Percentiles rank a stretch among this genome's conserved stretches.
These are phyloP conservation scores for Phytophthora sojae DNA, from an alignment of 352 stramenopile species.

Conservation along the genomic window DNA sequence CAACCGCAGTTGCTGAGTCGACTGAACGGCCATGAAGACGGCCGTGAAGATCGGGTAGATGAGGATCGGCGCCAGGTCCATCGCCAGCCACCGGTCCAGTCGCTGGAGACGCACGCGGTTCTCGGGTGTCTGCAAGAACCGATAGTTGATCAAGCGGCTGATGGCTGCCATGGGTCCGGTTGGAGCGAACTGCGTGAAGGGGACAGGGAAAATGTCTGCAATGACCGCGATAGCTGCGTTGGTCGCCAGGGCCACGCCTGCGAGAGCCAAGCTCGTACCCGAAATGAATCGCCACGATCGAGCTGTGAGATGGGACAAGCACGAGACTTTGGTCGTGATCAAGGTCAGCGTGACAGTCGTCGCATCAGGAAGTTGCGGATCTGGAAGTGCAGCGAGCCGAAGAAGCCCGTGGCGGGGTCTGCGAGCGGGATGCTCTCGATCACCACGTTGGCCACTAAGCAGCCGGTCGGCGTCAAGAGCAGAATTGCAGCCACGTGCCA, in stretches of 20 bases:
- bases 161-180: conserved; percentile 17
- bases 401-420: conserved; percentile 18
- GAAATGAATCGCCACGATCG: conserved; percentile 19
- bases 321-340: conserved; percentile 24
- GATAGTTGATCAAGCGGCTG: conserved; percentile 2
- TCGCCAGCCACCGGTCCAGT: conserved; percentile 15
- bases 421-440: conserved; percentile 37
- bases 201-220: conserved; percentile 39
- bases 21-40: conserved; percentile 35
- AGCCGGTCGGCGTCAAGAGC: conserved; percentile 18
- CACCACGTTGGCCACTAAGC: conserved; percentile 24
- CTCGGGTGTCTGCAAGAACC: conserved; percentile 7
- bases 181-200: conserved; percentile 33
- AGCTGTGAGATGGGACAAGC: conserved; percentile 23
- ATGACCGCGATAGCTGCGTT: conserved; percentile 13
- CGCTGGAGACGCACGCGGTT: conserved; percentile 11
- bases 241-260: conserved; percentile 19
- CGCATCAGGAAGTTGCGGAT: conserved; percentile 30
- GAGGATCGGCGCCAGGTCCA: conserved; percentile 34
- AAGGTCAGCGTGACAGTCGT: conserved; percentile 18
- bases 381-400: conserved; percentile 33
- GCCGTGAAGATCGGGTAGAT: conserved; percentile 43
- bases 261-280: conserved; percentile 9
- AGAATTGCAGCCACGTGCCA: conserved; percentile 12
- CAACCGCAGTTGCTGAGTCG: conserved; percentile 35